Base-by-base conservation (phyloP, 257 asterid genomes). In the Solanum medicagineum region DNA sequence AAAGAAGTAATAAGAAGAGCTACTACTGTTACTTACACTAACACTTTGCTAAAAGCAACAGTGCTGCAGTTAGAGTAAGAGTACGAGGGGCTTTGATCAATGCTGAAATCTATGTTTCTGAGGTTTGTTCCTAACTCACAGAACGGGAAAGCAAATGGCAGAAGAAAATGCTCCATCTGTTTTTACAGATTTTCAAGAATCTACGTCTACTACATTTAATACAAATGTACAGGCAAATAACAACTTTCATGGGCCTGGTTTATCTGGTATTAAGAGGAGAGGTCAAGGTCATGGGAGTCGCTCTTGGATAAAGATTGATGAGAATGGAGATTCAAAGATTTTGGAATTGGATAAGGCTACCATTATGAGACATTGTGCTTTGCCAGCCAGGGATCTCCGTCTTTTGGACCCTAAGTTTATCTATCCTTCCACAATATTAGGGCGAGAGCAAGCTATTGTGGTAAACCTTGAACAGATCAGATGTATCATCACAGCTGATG, bases 401-500 rank as follows among this genome's bases (percentile, higher is more conserved):
- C 98, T 97, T 88, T 86, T 97, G 94, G 99, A 97, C 89, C 99
- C 99, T 63, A 83, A 95, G 84, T 95, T 97, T 87, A 95, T 97
- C 85, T 91, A 94, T 85, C 99, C 99, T 32, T 97, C 95, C 66
- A 89, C 98, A 16, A 97, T 97, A 87, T 89, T 97, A 86, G 99
- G 99, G n/a, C 97, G 99, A 45, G 99, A 97, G 84, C 93, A 95
- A 85, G 99, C 99, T 86, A 97, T 97, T 83, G 99, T 97, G 62
- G 95, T 97, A 85, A 94, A 95, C 86, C 98, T 95, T 59, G 99
- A 95, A 83, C 98, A 95, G 89, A 95, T 97, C 85, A 93, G 99
- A 89, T 97, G 99, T 85, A 91, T 97, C 77, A 97, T 97, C 86
- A 97, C 99, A 22, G 98, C 99, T 73, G 99, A 94, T 85, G 99